These are phyloP conservation scores for Chlorella sp. DNA, from an alignment of 139 green algal genomes.

Conservation along the genomic window DNA sequence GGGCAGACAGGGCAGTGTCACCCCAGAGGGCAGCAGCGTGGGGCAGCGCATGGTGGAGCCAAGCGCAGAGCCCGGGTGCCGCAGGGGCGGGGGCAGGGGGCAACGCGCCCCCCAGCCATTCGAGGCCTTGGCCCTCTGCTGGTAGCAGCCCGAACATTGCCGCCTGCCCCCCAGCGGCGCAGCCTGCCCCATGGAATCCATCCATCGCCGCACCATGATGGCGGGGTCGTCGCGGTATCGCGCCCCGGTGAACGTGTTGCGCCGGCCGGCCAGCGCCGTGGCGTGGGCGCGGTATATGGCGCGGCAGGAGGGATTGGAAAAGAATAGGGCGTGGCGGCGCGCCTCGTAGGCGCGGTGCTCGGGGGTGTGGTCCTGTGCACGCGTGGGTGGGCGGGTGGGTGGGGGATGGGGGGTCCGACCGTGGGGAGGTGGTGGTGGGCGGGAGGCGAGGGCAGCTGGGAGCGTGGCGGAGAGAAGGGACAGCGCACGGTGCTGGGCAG, in stretches of 20 bases:
- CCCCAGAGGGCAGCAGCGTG: too few relatives aligned
- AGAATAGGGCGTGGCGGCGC: slow-evolving; percentile 69
- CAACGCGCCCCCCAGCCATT: too few relatives aligned
- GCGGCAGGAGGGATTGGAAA: slow-evolving; percentile 48
- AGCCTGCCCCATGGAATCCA: too few relatives aligned
- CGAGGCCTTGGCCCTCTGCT: too few relatives aligned
- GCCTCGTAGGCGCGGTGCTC: slow-evolving; percentile 48
- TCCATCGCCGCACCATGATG: slow-evolving; percentile 51
- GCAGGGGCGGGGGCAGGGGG: too few relatives aligned
- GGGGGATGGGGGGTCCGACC: background rate
- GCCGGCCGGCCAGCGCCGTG: slow-evolving; percentile 9
- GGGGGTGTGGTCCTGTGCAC: slow-evolving; percentile 7
- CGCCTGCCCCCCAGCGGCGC: too few relatives aligned
- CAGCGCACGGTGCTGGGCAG: too few relatives aligned
- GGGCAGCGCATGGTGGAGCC: background rate
- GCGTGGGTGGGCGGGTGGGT: background rate
- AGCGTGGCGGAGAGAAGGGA: background rate
- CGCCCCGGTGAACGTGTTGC: slow-evolving; percentile 52
- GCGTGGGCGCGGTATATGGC: slow-evolving; percentile 72
- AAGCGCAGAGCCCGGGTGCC: background rate
- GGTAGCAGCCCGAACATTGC: too few relatives aligned
- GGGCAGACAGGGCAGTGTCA: too few relatives aligned
- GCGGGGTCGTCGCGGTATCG: slow-evolving; percentile 73
- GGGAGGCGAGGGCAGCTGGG: background rate
- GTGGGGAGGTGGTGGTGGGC: background rate